Evolutionary conservation across 208 protist species (phyloP).

Genomic region (Trypanosoma caninum): DNA sequence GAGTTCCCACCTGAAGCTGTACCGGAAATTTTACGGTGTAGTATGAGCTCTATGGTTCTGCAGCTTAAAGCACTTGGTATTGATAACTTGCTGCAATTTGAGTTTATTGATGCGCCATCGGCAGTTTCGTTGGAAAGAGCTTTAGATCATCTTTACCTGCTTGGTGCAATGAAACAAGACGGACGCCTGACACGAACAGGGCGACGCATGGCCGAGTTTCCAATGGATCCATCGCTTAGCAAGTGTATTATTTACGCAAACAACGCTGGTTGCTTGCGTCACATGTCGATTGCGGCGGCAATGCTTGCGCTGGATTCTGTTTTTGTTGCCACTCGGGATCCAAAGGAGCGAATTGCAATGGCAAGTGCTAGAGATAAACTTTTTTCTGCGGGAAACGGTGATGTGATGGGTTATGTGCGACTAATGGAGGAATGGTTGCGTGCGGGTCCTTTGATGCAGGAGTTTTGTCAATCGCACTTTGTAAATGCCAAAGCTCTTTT

Average conservation of each 20-base stretch:
- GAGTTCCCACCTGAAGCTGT: constrained; percentile 92
- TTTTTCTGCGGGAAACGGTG: constrained; percentile 80
- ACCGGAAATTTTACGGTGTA: constrained; percentile 97
- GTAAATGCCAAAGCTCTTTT: constrained; percentile 67
- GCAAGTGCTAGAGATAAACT: constrained; percentile 71
- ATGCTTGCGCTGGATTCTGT: constrained; percentile 94
- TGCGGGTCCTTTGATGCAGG: constrained; percentile 40
- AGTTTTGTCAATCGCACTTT: constrained; percentile 82
- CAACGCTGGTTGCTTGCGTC: constrained; percentile 69
- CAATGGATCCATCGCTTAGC: constrained; percentile 97
- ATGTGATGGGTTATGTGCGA: constrained; percentile 78
- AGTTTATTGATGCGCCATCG: constrained; percentile 98
- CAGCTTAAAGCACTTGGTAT: constrained; percentile 97
- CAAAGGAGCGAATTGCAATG: constrained; percentile 55
- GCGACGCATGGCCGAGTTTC: constrained; percentile 98
- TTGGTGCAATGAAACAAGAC: constrained; percentile 98
- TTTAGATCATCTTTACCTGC: constrained; percentile 96
- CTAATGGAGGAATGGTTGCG: constrained; percentile 87
- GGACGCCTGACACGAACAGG: constrained; percentile 96
- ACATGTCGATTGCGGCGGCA: constrained; percentile 87
- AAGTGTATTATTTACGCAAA: constrained; percentile 89
- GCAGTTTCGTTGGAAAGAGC: constrained; percentile 96
- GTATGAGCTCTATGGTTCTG: constrained; percentile 95
- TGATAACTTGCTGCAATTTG: constrained; percentile 96
- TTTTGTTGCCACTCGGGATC: constrained; percentile 95